Percentiles rank a stretch among this genome's conserved stretches.
phyloP scores from a whole-genome alignment of 345 rosid species.

The Brassica juncea region DNA sequence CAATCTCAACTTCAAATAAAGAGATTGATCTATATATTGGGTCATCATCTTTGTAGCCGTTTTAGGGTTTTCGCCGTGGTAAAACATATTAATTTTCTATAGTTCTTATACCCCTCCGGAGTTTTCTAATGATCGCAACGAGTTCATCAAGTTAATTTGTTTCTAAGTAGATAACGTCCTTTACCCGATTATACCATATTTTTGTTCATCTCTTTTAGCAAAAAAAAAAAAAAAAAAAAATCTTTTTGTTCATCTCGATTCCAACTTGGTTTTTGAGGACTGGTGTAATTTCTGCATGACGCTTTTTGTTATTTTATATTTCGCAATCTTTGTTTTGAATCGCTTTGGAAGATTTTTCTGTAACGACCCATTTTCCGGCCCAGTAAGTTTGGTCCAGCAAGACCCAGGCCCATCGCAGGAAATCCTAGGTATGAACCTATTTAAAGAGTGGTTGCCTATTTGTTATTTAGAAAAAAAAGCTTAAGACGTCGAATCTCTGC shows the following conservation, averaged over 20 bases:
- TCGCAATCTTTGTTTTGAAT: not conserved
- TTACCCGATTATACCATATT: not conserved
- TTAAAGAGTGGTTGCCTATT: no score
- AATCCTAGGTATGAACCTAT: no score
- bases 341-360: not conserved
- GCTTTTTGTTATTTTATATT: not conserved
- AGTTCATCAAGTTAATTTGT: not conserved
- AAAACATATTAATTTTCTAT: not conserved
- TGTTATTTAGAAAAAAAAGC: no score
- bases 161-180: not conserved
- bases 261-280: no score
- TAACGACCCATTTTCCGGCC: no score
- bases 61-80: not conserved
- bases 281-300: not conserved
- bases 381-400: no score
- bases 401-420: no score
- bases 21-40: not conserved
- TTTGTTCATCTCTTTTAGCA: no score
- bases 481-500: no score
- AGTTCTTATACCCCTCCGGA: not conserved
- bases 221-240: no score
- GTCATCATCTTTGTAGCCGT: not conserved
- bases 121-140: not conserved
- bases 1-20: not conserved
- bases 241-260: not conserved